Base-by-base conservation (phyloP, 192 early-diverging fungal genomes). In the Gamsiella multidivaricata region DNA sequence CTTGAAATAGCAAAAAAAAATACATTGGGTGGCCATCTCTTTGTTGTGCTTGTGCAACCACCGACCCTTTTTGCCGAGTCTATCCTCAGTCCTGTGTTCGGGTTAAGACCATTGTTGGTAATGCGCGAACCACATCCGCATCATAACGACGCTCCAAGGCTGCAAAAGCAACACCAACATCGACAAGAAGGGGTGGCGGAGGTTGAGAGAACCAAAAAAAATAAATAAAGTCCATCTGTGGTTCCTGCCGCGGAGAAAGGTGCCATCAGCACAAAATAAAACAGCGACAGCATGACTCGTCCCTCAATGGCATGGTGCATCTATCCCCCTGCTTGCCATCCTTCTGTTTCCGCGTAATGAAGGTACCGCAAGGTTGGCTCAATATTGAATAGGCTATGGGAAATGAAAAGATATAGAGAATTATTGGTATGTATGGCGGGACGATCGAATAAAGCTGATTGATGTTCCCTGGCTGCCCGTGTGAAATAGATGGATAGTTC, bases 41-140 rank as follows among this genome's bases (percentile, higher is more conserved):
- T 62, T 51, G 42, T 33, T 46, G 39, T 43, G 14, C 47, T 47
- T 60, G 58, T 60, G 42, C 58, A 60, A 60, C 58, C 55, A 58
- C 47, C 3, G 12, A 14, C 31, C 39, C 18, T 32, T 5, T 22
- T 28, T 43, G 41, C 41, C 56, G 22, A 9, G 22, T 41, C 10
- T 14, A 15, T 60, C 25, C 22, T 29, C 58, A 26, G 20, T 6
- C 41, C 26, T 60, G 55, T 58, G 55, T 55, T 55, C 54, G 14
- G 54, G 32, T 55, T 55, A 14, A 41, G 7, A 33, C 12, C 34
- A n/a, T 55, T 55, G 11, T 10, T 43, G 58, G 47, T 60, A 60
- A 58, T 60, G 58, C 42, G 34, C 41, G 47, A 60, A 60, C 58
- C 58, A 60, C 58, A 60, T 60, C 25, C 42, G 58, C 43, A 60